These are phyloP conservation scores for Biancaea sappan DNA, from an alignment of 306 rosid species.

Conservation along the genomic window DNA sequence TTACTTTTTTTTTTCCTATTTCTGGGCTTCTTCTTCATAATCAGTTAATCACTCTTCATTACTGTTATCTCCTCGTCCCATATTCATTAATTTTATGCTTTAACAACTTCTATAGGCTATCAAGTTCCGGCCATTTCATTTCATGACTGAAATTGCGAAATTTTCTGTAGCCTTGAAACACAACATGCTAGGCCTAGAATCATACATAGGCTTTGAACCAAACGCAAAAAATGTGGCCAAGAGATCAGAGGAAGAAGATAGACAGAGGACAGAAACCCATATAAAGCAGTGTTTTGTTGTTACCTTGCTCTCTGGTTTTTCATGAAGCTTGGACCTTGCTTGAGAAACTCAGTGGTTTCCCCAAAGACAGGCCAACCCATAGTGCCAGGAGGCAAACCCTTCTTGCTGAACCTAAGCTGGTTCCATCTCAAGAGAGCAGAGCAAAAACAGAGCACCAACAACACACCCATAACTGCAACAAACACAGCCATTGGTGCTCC, in stretches of 20 bases:
- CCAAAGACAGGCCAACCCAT: constrained; percentile 99
- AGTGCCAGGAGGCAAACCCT: constrained; percentile 95
- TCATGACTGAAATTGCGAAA: constrained; percentile 10
- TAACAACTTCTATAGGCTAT: constrained; percentile 5
- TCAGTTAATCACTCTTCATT: too few relatives aligned
- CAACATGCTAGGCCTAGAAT: constrained; percentile 30
- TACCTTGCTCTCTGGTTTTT: constrained; percentile 93
- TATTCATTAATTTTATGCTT: constrained; percentile 13
- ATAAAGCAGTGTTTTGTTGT: neutral
- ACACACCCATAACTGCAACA: constrained; percentile 41
- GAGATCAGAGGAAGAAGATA: neutral
- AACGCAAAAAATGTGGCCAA: too few relatives aligned
- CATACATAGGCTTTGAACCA: neutral
- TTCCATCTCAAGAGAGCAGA: constrained; percentile 92
- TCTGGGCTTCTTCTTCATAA: constrained; percentile 5
- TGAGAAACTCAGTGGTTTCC: constrained; percentile 94
- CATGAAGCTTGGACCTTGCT: constrained; percentile 97
- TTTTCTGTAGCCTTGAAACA: constrained; percentile 9
- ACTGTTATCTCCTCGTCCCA: constrained; percentile 9
- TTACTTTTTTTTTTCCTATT: neutral
- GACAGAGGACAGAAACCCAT: neutral
- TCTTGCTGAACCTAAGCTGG: constrained; percentile 72
- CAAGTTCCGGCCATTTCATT: constrained; percentile 14
- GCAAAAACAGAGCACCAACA: constrained; percentile 76
- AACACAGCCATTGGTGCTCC: constrained; percentile 73